Conservation (phyloP, 1,284 basidiomycete genomes). For the Pyrrhoderma lamaoense region DNA sequence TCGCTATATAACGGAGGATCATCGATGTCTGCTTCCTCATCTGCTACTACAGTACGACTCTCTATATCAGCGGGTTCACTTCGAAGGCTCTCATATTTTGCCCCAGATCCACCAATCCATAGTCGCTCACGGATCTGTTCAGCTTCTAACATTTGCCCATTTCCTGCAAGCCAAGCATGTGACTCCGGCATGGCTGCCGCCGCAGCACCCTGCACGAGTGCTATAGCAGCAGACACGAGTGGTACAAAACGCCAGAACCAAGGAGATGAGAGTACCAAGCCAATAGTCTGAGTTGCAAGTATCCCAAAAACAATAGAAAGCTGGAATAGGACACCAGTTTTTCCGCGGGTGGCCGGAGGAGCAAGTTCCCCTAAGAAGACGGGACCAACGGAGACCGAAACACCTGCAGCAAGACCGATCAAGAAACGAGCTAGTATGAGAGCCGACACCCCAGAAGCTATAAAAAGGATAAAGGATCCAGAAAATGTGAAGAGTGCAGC, state of each 20-base stretch:
- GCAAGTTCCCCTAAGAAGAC: slow-evolving; percentile 82
- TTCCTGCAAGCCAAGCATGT: slow-evolving; percentile 53
- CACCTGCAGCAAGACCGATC: slow-evolving; percentile 73
- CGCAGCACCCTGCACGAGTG: slow-evolving; percentile 51
- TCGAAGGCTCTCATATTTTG: slow-evolving; percentile 14
- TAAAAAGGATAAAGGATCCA: slow-evolving; percentile 59
- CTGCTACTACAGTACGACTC: not conserved
- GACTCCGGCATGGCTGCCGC: slow-evolving; percentile 55
- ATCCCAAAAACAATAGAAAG: slow-evolving; percentile 81
- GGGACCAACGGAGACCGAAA: slow-evolving; percentile 82
- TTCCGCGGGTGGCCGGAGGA: slow-evolving; percentile 65
- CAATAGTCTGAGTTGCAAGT: slow-evolving; percentile 66
- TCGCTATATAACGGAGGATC: slow-evolving; percentile 43
- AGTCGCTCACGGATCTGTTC: slow-evolving; percentile 40
- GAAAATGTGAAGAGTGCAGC: slow-evolving; percentile 52
- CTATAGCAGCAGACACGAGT: slow-evolving; percentile 53
- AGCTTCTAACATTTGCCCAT: slow-evolving; percentile 44
- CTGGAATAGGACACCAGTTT: slow-evolving; percentile 76
- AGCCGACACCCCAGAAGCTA: slow-evolving; percentile 49
- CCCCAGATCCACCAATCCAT: slow-evolving; percentile 35
- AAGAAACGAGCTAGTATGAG: slow-evolving; percentile 68
- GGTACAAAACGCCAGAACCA: slow-evolving; percentile 71
- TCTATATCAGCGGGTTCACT: slow-evolving; percentile 10
- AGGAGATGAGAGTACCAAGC: slow-evolving; percentile 56
- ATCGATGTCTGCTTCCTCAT: slow-evolving; percentile 25